Percentiles rank a stretch among this genome's conserved stretches.
phyloP scores from a whole-genome alignment of 768 basidiomycete genomes.

The Boletus huronensis region DNA sequence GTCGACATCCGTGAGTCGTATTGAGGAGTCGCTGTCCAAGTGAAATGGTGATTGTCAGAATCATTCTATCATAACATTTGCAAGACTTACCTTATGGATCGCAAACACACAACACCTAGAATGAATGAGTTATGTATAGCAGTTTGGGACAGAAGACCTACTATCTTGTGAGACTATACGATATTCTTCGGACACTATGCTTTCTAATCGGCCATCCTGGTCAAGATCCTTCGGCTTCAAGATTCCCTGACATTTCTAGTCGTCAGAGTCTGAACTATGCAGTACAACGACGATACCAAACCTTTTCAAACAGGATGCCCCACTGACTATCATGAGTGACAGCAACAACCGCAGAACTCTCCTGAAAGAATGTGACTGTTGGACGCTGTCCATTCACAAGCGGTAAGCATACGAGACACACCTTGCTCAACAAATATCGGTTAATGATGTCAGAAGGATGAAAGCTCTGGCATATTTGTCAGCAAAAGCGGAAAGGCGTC shows the following conservation, averaged over 20 bases:
- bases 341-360: neutral
- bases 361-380: neutral
- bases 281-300: neutral
- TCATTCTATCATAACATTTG: neutral
- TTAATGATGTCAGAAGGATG: conserved; percentile 17
- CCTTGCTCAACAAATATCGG: conserved; percentile 4
- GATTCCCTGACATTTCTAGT: neutral
- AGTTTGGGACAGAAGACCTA: neutral
- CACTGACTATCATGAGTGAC: conserved; percentile 11
- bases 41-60: neutral
- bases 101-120: neutral
- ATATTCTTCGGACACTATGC: neutral
- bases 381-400: neutral
- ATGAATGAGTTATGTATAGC: neutral
- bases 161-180: neutral
- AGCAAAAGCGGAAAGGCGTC: neutral
- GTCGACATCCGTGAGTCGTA: neutral
- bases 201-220: neutral
- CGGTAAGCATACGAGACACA: neutral
- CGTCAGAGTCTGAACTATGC: neutral
- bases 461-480: neutral
- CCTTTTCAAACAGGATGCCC: conserved; percentile 4
- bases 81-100: neutral
- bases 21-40: neutral
- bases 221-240: neutral